phyloP scores from a whole-genome alignment of 768 basidiomycete species.

The Tephrocybe rancida region DNA sequence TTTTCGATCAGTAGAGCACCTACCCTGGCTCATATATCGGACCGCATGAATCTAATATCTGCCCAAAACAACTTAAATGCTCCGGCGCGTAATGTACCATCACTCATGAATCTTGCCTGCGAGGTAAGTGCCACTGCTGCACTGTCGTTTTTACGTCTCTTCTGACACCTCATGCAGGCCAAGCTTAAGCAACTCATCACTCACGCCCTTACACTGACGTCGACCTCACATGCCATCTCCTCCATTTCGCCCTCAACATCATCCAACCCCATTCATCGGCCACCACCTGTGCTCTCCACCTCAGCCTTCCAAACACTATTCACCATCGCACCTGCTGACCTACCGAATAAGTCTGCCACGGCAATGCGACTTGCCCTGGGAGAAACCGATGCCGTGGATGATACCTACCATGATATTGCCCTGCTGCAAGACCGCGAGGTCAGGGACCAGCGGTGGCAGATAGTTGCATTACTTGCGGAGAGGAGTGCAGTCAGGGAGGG shows the following conservation, averaged over 20 bases:
- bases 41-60: constrained; percentile 80
- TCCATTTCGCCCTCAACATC: constrained; percentile 71
- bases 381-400: constrained; percentile 52
- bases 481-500: constrained; percentile 69
- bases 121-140: constrained; percentile 51
- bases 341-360: constrained; percentile 80
- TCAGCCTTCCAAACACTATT: constrained; percentile 79
- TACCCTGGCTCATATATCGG: constrained; percentile 75
- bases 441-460: constrained; percentile 74
- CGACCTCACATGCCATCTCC: constrained; percentile 73
- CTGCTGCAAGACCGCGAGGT: constrained; percentile 66
- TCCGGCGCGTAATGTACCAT: constrained; percentile 64
- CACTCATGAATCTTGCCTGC: constrained; percentile 75
- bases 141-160: neutral
- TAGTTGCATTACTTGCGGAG: constrained; percentile 73
- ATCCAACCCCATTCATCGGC: constrained; percentile 30
- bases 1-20: constrained; percentile 73
- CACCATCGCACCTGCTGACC: constrained; percentile 71
- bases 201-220: constrained; percentile 76
- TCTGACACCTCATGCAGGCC: constrained; percentile 44
- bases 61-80: constrained; percentile 71
- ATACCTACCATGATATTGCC: constrained; percentile 51
- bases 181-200: constrained; percentile 85
- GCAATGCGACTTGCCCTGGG: constrained; percentile 70
- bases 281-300: constrained; percentile 55